A percentile compares a stretch with the other conserved stretches of the same genome.
Conservation (phyloP, 208 protist species). For the Trypanosoma mega region DNA sequence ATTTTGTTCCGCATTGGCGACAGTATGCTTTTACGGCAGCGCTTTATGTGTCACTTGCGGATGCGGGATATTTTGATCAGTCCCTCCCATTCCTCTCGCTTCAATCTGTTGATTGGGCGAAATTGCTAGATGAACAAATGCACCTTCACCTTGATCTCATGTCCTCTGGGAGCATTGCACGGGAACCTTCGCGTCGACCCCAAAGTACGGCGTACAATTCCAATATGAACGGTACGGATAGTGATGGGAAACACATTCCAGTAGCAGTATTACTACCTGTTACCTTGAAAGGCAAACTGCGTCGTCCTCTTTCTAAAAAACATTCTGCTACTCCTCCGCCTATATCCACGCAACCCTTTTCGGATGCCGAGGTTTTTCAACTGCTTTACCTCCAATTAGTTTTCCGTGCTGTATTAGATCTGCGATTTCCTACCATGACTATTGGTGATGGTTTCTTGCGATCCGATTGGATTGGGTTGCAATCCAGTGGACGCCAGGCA, state of each 20-base stretch:
- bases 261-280: constrained; percentile 30
- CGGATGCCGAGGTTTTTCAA: constrained; percentile 85
- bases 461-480: constrained; percentile 47
- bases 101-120: constrained; percentile 34
- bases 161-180: constrained; percentile 1
- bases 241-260: constrained; percentile 13
- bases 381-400: constrained; percentile 82
- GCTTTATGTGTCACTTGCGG: constrained; percentile 53
- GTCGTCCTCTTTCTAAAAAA: background rate
- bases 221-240: background rate
- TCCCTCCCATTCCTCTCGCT: constrained; percentile 48
- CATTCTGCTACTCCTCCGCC: constrained; percentile 8
- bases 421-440: constrained; percentile 51
- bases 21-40: constrained; percentile 45
- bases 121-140: constrained; percentile 26
- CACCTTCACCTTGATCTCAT: constrained; percentile 39
- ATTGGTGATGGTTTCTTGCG: constrained; percentile 32
- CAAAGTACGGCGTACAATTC: background rate
- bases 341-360: constrained; percentile 59
- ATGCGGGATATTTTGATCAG: constrained; percentile 48
- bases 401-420: constrained; percentile 73
- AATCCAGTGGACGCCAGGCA: constrained; percentile 28
- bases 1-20: constrained; percentile 44
- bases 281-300: constrained; percentile 30
- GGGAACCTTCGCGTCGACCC: background rate